A percentile compares a stretch with the other conserved stretches of the same genome.
phyloP scores from a whole-genome alignment of 441 rosid genomes.

The Croton setiger region DNA sequence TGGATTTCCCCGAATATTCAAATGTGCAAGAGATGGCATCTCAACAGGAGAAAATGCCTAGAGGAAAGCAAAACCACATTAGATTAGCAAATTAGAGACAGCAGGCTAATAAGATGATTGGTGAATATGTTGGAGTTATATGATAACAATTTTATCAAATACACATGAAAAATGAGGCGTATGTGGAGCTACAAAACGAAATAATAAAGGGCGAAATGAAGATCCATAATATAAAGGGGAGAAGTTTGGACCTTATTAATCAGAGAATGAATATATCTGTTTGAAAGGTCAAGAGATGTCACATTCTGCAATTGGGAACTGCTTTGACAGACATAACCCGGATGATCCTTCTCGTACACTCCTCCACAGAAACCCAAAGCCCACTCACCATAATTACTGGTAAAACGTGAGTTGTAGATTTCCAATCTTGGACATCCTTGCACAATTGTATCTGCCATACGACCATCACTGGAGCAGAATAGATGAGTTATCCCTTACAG shows the following conservation, averaged over 20 bases:
- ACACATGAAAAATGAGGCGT: not conserved
- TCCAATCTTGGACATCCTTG: conserved; percentile 70
- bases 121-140: conserved; percentile 2
- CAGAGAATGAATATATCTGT: conserved; percentile 61
- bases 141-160: not conserved
- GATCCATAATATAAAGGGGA: not conserved
- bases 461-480: conserved; percentile 43
- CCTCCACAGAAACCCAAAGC: conserved; percentile 89
- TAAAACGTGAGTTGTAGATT: conserved; percentile 75
- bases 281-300: conserved; percentile 74
- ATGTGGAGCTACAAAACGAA: conserved; percentile 3
- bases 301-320: conserved; percentile 48
- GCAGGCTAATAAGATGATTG: conserved; percentile 1
- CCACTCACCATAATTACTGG: conserved; percentile 69
- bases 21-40: conserved; percentile 59
- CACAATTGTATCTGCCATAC: conserved; percentile 45
- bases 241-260: conserved; percentile 49
- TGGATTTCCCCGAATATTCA: conserved; percentile 76
- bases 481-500: conserved; percentile 15
- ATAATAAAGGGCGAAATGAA: conserved; percentile 1
- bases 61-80: conserved; percentile 18
- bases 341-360: conserved; percentile 59
- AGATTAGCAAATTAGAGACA: conserved; percentile 16
- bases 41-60: conserved; percentile 70
- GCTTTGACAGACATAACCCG: conserved; percentile 33